phyloP scores from a whole-genome alignment of 2,329 filamentous ascomycete species.

The Xylariaceae sp. region DNA sequence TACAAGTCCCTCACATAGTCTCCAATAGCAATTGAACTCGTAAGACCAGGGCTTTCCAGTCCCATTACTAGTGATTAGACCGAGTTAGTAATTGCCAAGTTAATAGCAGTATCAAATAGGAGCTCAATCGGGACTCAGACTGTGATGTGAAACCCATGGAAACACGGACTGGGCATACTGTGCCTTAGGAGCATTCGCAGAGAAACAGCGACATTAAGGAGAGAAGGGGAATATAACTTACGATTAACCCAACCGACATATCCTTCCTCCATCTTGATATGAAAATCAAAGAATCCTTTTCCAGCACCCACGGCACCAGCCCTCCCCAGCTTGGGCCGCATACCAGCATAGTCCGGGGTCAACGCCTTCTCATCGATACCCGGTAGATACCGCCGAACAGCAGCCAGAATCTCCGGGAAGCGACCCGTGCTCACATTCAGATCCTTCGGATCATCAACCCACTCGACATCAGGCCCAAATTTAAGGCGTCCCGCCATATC shows the following conservation, averaged over 20 bases:
- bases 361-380: constrained; percentile 61
- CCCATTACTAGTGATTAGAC: constrained; percentile 53
- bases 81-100: not conserved
- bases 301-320: constrained; percentile 56
- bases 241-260: constrained; percentile 77
- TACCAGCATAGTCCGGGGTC: constrained; percentile 80
- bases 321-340: constrained; percentile 73
- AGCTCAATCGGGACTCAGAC: not conserved
- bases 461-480: constrained; percentile 94
- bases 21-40: constrained; percentile 78
- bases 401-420: constrained; percentile 61
- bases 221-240: constrained; percentile 1
- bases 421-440: constrained; percentile 61
- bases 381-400: constrained; percentile 77
- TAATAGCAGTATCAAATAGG: not conserved
- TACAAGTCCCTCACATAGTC: constrained; percentile 61
- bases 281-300: constrained; percentile 76
- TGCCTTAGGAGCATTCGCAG: not conserved
- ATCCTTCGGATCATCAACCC: constrained; percentile 68
- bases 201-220: not conserved
- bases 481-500: constrained; percentile 79
- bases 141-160: too few relatives aligned
- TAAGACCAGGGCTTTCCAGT: constrained; percentile 90
- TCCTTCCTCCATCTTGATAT: constrained; percentile 70
- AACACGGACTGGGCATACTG: not conserved